A percentile compares a stretch with the other conserved stretches of the same genome.
phyloP scores from a whole-genome alignment of 805 yeast species.

The Wickerhamiella sergipiensis region DNA sequence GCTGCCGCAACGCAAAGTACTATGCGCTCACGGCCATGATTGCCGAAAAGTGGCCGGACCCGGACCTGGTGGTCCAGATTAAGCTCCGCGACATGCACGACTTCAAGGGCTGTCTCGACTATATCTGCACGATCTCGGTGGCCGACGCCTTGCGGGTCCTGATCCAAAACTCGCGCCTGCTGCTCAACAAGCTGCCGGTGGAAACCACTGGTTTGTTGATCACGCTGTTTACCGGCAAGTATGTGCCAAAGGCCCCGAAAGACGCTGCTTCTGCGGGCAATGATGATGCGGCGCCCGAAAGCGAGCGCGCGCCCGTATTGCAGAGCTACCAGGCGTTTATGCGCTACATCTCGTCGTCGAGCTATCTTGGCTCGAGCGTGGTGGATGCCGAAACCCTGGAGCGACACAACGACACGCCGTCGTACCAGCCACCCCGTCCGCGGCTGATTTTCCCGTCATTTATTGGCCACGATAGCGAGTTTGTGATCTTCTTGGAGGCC shows the following conservation, averaged over 20 bases:
- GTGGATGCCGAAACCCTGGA: constrained; percentile 14
- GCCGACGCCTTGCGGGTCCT: constrained; percentile 67
- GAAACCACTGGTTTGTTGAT: constrained; percentile 74
- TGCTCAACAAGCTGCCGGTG: constrained; percentile 58
- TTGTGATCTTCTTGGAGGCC: constrained; percentile 86
- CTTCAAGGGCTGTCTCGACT: constrained; percentile 45
- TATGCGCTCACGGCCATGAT: constrained; percentile 51
- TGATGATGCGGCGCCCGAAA: neutral
- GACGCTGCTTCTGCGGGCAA: neutral
- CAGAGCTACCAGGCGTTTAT: constrained; percentile 48
- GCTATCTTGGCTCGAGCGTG: constrained; percentile 11
- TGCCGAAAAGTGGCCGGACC: constrained; percentile 58
- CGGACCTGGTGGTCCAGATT: constrained; percentile 63
- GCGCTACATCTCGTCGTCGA: constrained; percentile 30
- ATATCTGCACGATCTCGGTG: constrained; percentile 51
- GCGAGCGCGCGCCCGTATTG: constrained; percentile 23
- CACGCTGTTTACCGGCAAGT: constrained; percentile 79
- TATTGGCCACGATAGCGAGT: constrained; percentile 72
- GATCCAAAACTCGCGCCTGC: constrained; percentile 46
- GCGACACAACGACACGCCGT: constrained; percentile 7
- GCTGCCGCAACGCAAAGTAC: constrained; percentile 63
- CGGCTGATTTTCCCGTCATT: constrained; percentile 76
- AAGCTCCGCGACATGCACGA: constrained; percentile 52
- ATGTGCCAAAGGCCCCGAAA: constrained; percentile 29
- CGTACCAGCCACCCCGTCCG: constrained; percentile 84